A percentile compares a stretch with the other conserved stretches of the same genome.
phyloP scores from a whole-genome alignment of 1,139 yeast genomes.

The Pneumocystis carinii region DNA sequence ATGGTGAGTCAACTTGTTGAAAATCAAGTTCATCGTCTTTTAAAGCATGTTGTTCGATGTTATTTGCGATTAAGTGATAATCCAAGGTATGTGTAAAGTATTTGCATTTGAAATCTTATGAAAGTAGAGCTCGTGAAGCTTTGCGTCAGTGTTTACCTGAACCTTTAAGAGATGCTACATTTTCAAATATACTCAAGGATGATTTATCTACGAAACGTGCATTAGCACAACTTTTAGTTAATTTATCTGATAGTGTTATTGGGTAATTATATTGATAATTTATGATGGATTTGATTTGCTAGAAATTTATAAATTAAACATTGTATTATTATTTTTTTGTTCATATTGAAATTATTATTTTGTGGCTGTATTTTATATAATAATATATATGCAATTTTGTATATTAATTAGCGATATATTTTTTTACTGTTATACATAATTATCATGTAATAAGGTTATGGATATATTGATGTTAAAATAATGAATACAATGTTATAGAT shows the following conservation, averaged over 20 bases:
- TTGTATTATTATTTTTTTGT: background rate
- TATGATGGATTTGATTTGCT: background rate
- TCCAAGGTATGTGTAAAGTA: conserved; percentile 19
- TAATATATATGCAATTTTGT: no score
- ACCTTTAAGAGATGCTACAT: conserved; percentile 81
- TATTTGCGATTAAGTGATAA: conserved; percentile 83
- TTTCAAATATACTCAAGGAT: conserved; percentile 61
- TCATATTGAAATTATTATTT: background rate
- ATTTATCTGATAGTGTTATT: conserved; percentile 31
- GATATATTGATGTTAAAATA: no score
- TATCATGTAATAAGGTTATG: no score
- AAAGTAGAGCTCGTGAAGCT: conserved; percentile 66
- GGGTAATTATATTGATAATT: background rate
- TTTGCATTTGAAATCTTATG: background rate
- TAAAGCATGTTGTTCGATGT: conserved; percentile 89
- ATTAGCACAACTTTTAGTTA: conserved; percentile 64
- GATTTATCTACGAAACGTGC: conserved; percentile 82
- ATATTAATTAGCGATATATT: no score
- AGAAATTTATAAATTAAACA: background rate
- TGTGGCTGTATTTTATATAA: background rate
- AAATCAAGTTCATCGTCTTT: conserved; percentile 59
- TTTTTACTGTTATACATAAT: no score
- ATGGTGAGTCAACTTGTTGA: conserved; percentile 77
- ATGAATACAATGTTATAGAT: no score
- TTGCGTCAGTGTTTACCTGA: conserved; percentile 74